phyloP scores from a whole-genome alignment of 2,329 filamentous ascomycete genomes.

The Xylariaceae sp. region DNA sequence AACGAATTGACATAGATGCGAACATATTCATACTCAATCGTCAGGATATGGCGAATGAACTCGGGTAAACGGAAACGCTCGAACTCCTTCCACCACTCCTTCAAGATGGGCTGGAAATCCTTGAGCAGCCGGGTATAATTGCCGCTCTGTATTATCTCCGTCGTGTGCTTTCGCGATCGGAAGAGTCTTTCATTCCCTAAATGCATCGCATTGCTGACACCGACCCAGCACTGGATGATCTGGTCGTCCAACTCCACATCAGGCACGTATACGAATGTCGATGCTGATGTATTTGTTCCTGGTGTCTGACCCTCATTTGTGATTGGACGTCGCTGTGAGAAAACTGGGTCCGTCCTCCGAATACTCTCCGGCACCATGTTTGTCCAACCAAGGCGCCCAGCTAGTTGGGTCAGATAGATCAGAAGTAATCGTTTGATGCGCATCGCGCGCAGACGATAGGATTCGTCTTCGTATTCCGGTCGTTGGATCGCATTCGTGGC shows the following conservation, averaged over 20 bases:
- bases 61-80: conserved; percentile 69
- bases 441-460: conserved; percentile 71
- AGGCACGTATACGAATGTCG: conserved; percentile 63
- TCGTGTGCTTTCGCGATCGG: conserved; percentile 80
- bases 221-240: conserved; percentile 86
- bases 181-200: conserved; percentile 87
- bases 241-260: conserved; percentile 66
- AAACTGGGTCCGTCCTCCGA: conserved; percentile 56
- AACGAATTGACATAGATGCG: conserved; percentile 93
- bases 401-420: conserved; percentile 92
- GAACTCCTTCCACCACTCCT: conserved; percentile 78
- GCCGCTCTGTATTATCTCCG: conserved; percentile 82
- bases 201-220: conserved; percentile 90
- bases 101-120: conserved; percentile 75
- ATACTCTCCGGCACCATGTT: conserved; percentile 81
- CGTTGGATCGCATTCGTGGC: conserved; percentile 57
- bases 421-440: conserved; percentile 84
- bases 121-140: conserved; percentile 79
- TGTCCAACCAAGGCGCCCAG: conserved; percentile 85
- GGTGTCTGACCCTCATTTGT: conserved; percentile 59
- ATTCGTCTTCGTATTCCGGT: conserved; percentile 70
- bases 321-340: conserved; percentile 48
- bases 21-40: conserved; percentile 94
- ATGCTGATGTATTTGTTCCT: conserved; percentile 57
- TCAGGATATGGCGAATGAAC: conserved; percentile 72